A percentile compares a stretch with the other conserved stretches of the same genome.
Evolutionary conservation across 164 flowering plant species (phyloP).

Genomic region (Platanus orientalis): DNA sequence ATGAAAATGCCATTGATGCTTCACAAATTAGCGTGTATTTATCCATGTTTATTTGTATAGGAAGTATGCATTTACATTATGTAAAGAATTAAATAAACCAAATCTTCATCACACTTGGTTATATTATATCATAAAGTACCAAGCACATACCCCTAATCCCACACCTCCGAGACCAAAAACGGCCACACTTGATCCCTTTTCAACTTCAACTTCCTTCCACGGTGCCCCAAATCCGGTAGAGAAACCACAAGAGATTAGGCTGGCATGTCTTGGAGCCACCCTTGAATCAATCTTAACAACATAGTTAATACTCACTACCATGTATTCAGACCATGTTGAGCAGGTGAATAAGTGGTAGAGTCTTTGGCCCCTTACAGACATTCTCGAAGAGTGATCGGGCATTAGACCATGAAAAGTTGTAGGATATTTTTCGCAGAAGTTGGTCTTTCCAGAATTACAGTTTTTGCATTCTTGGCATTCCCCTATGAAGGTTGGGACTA

Average conservation of each 20-base stretch:
- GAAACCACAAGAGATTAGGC: conserved; percentile 34
- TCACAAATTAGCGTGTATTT: too few species aligned
- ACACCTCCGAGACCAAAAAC: conserved; percentile 51
- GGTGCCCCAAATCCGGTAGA: conserved; percentile 12
- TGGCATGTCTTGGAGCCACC: conserved; percentile 21
- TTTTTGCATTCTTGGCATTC: conserved; percentile 32
- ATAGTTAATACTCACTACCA: conserved; percentile 25
- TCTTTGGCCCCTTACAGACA: conserved; percentile 29
- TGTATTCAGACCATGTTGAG: conserved; percentile 50
- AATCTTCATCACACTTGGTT: too few species aligned
- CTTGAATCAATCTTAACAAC: conserved; percentile 20
- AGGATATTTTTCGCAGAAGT: conserved; percentile 24
- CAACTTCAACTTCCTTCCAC: conserved; percentile 36
- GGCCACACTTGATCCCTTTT: conserved; percentile 39
- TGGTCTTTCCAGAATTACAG: conserved; percentile 29
- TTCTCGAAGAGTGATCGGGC: conserved; percentile 36
- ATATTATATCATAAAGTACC: too few species aligned
- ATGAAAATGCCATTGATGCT: too few species aligned
- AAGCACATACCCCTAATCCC: conserved; percentile 49
- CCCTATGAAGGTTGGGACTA: conserved; percentile 37
- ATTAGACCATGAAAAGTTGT: conserved; percentile 26
- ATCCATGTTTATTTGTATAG: too few species aligned
- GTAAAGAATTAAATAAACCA: too few species aligned
- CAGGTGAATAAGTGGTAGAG: conserved; percentile 32
- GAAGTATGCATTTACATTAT: too few species aligned